These are phyloP conservation scores for Thamnidium elegans DNA, from an alignment of 192 early-diverging fungal species.

Conservation along the genomic window DNA sequence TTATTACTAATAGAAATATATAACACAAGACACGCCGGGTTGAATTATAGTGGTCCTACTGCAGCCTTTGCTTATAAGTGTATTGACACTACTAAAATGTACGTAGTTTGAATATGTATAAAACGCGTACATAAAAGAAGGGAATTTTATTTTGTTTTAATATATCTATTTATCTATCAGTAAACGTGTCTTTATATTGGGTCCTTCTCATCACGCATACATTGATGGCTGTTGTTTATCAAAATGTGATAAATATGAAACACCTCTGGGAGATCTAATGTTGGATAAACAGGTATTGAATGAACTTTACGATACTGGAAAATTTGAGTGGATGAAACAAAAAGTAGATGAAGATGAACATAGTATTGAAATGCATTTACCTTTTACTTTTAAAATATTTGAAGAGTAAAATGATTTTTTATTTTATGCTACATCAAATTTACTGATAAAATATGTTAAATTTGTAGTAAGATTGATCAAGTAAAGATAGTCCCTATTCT, in stretches of 20 bases:
- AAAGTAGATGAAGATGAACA: slow-evolving; percentile 89
- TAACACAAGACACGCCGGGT: slow-evolving; percentile 80
- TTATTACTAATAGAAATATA: not conserved
- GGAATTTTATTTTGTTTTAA: not conserved
- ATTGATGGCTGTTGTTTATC: slow-evolving; percentile 80
- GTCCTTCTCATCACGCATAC: slow-evolving; percentile 90
- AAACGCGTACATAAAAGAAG: not conserved
- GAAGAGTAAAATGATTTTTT: slow-evolving; percentile 45
- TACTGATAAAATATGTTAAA: not conserved
- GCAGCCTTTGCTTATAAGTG: slow-evolving; percentile 87
- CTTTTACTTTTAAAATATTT: slow-evolving; percentile 84
- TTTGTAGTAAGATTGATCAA: slow-evolving; percentile 44
- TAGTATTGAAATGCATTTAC: slow-evolving; percentile 96
- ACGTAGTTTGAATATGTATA: slow-evolving; percentile 35
- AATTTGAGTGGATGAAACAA: slow-evolving; percentile 66
- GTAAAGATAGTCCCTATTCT: slow-evolving; percentile 86
- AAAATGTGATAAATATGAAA: slow-evolving; percentile 67
- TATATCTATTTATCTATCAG: slow-evolving; percentile 26
- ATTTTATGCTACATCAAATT: slow-evolving; percentile 5
- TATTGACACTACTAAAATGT: slow-evolving; percentile 57
- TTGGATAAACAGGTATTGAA: slow-evolving; percentile 68
- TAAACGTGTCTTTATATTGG: slow-evolving; percentile 86
- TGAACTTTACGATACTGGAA: slow-evolving; percentile 60
- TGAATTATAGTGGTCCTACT: slow-evolving; percentile 83
- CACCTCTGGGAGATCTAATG: slow-evolving; percentile 81